Evolutionary conservation across 2,329 filamentous ascomycete species (phyloP).

Genomic region (Fusarium veterinarium): DNA sequence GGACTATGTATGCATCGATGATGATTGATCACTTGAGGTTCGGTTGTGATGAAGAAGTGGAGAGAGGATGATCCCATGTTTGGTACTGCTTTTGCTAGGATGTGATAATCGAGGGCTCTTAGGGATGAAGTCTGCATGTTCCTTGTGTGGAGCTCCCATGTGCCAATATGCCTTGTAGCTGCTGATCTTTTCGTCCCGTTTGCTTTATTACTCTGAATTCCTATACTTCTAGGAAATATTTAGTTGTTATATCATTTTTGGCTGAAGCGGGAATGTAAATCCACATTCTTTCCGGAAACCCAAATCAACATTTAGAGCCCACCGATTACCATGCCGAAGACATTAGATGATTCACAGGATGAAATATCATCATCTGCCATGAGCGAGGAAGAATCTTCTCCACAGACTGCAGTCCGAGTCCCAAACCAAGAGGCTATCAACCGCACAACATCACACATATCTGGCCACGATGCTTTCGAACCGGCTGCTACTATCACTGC

Average conservation of each 20-base stretch:
- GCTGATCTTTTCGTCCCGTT: background rate
- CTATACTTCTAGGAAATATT: no score
- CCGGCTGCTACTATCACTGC: slow-evolving; percentile 12
- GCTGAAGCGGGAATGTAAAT: background rate
- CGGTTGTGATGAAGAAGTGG: background rate
- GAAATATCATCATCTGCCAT: slow-evolving; percentile 1
- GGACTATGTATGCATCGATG: background rate
- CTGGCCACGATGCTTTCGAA: slow-evolving; percentile 46
- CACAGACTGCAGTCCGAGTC: background rate
- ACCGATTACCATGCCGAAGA: slow-evolving; percentile 12
- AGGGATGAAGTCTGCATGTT: background rate
- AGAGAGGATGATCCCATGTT: slow-evolving; percentile 4
- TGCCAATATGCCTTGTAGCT: background rate
- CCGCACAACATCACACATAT: slow-evolving; percentile 47
- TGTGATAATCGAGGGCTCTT: slow-evolving; percentile 1
- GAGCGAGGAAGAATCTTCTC: background rate
- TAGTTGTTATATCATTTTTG: background rate
- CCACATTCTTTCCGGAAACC: background rate
- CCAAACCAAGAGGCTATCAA: slow-evolving; percentile 17
- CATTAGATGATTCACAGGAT: background rate
- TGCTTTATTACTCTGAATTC: background rate
- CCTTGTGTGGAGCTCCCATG: background rate
- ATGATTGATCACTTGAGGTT: slow-evolving; percentile 21
- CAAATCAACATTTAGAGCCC: background rate
- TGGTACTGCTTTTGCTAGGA: background rate